These are phyloP conservation scores for Gracilaria gracilis DNA, from an alignment of 23 red algal genomes.

Conservation along the genomic window DNA sequence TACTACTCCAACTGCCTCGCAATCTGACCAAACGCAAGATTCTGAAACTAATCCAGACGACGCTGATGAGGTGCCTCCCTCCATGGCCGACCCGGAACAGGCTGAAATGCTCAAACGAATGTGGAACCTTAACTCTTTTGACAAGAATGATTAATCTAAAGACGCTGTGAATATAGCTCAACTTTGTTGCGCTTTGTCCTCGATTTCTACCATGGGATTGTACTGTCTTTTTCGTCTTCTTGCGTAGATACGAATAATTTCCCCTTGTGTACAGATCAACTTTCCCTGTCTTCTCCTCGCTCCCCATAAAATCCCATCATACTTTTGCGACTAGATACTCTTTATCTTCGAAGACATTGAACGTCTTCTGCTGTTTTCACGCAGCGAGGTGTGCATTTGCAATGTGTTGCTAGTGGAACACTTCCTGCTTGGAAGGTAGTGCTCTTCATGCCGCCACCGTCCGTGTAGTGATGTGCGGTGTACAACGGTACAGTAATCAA, in stretches of 20 bases:
- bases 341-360: not conserved
- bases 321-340: not conserved
- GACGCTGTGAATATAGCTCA: not conserved
- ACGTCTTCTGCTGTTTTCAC: not conserved
- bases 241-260: conserved; percentile 24
- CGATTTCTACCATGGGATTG: conserved; percentile 14
- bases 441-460: too few species aligned
- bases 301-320: not conserved
- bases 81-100: conserved; percentile 28
- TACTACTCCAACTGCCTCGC: not conserved
- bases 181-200: not conserved
- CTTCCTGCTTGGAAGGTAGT: not conserved
- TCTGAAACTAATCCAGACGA: not conserved
- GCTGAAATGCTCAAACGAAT: conserved; percentile 72
- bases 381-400: not conserved
- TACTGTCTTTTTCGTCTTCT: conserved; percentile 22
- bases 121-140: conserved; percentile 62
- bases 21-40: conserved; percentile 2
- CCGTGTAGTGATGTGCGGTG: not conserved
- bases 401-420: not conserved
- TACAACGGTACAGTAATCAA: not conserved
- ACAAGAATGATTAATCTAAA: conserved; percentile 32
- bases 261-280: conserved; percentile 31
- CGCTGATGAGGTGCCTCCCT: not conserved
- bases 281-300: not conserved